Evolutionary conservation across 768 basidiomycete genomes (phyloP).

Genomic region (Leccinum rimulosum): DNA sequence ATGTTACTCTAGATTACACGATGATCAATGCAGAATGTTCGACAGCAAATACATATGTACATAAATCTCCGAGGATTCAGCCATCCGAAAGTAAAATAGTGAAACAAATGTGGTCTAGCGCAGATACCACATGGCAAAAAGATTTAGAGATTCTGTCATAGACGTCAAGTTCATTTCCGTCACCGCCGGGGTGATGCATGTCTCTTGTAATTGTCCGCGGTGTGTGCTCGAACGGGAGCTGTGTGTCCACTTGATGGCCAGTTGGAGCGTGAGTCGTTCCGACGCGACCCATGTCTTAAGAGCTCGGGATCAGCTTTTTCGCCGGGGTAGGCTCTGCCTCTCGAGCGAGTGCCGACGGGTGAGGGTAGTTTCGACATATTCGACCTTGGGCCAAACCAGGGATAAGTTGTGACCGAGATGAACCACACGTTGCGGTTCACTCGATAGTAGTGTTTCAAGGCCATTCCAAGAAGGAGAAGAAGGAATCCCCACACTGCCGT

Average conservation of each 20-base stretch:
- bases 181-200: constrained; percentile 46
- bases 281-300: constrained; percentile 19
- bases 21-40: not conserved
- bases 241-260: constrained; percentile 21
- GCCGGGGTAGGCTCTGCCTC: constrained; percentile 28
- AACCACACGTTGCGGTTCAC: constrained; percentile 61
- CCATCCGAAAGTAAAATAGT: constrained; percentile 2
- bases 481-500: constrained; percentile 48
- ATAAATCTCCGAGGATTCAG: constrained; percentile 5
- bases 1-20: constrained; percentile 16
- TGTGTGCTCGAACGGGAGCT: constrained; percentile 28
- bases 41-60: constrained; percentile 6
- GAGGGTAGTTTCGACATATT: constrained; percentile 39
- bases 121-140: constrained; percentile 5
- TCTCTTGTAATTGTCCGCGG: constrained; percentile 37
- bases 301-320: constrained; percentile 30
- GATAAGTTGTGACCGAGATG: constrained; percentile 64
- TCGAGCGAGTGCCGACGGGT: constrained; percentile 39
- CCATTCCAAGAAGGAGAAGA: constrained; percentile 42
- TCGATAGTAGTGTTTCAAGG: constrained; percentile 41
- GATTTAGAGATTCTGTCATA: not conserved
- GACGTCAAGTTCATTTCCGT: constrained; percentile 19
- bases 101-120: constrained; percentile 13
- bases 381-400: constrained; percentile 59
- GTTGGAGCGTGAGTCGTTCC: constrained; percentile 20